These are phyloP conservation scores for Pelargonium citronellum DNA, from an alignment of 441 rosid species.

Conservation along the genomic window DNA sequence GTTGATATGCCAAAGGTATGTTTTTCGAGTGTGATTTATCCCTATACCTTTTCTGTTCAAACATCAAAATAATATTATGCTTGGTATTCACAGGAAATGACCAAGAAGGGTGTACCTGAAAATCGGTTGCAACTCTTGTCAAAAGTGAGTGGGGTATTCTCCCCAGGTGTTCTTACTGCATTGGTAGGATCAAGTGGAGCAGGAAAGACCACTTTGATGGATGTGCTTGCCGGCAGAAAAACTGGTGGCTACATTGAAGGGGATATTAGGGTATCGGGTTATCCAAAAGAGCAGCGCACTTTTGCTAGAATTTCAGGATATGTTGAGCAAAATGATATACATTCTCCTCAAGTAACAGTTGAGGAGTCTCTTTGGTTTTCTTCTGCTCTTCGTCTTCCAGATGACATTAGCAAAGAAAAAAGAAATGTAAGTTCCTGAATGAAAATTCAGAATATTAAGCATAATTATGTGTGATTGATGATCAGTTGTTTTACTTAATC, in stretches of 20 bases:
- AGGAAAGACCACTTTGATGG: conserved; percentile 94
- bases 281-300: conserved; percentile 64
- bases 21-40: conserved; percentile 12
- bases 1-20: conserved; percentile 88
- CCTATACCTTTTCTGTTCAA: conserved; percentile 3
- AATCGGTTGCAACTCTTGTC: conserved; percentile 64
- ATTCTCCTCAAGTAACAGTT: conserved; percentile 93
- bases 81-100: conserved; percentile 59
- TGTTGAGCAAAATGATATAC: conserved; percentile 92
- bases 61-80: background rate
- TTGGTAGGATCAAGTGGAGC: conserved; percentile 97
- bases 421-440: conserved; percentile 42
- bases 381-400: conserved; percentile 77
- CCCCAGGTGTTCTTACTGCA: conserved; percentile 89
- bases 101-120: conserved; percentile 59
- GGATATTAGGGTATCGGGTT: conserved; percentile 73
- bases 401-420: conserved; percentile 58
- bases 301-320: conserved; percentile 92
- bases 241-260: conserved; percentile 92
- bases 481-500: background rate
- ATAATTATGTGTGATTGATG: conserved; percentile 1
- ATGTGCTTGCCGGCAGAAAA: conserved; percentile 94
- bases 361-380: conserved; percentile 93
- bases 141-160: conserved; percentile 78
- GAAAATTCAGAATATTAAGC: background rate